These are phyloP conservation scores for Breynia disticha DNA, from an alignment of 441 rosid species.

Conservation along the genomic window DNA sequence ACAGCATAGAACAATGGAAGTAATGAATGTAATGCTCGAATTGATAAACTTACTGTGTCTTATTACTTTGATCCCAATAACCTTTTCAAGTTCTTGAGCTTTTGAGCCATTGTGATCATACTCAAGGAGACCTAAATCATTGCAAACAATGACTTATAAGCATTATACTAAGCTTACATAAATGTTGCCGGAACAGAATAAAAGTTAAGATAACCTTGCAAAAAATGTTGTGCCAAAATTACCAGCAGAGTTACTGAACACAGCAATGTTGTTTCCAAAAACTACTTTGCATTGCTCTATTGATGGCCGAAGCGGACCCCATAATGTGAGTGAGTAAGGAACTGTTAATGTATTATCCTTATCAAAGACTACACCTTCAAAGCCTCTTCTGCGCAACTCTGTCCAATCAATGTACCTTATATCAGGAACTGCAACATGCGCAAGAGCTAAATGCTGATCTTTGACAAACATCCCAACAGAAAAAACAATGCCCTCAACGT, in stretches of 20 bases:
- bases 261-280: slow-evolving; percentile 76
- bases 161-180: slow-evolving; percentile 10
- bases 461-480: slow-evolving; percentile 43
- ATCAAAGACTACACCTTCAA: slow-evolving; percentile 87
- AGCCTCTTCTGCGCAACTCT: slow-evolving; percentile 67
- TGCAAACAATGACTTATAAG: slow-evolving; percentile 7
- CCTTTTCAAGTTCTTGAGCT: slow-evolving; percentile 77
- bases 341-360: slow-evolving; percentile 92
- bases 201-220: slow-evolving; percentile 3
- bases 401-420: slow-evolving; percentile 74
- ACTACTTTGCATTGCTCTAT: slow-evolving; percentile 68
- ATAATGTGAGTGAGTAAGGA: slow-evolving; percentile 69
- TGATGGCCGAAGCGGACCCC: slow-evolving; percentile 55
- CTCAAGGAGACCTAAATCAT: slow-evolving; percentile 60
- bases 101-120: slow-evolving; percentile 80
- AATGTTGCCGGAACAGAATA: not conserved
- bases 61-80: slow-evolving; percentile 79
- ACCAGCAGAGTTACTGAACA: slow-evolving; percentile 95
- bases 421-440: slow-evolving; percentile 67
- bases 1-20: not conserved
- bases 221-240: slow-evolving; percentile 11
- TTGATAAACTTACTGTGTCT: slow-evolving; percentile 59
- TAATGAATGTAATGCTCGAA: not conserved
- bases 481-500: slow-evolving; percentile 69
- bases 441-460: slow-evolving; percentile 65